These are phyloP conservation scores for Flaveria sonorensis DNA, from an alignment of 129 eudicot genomes.

Conservation along the genomic window DNA sequence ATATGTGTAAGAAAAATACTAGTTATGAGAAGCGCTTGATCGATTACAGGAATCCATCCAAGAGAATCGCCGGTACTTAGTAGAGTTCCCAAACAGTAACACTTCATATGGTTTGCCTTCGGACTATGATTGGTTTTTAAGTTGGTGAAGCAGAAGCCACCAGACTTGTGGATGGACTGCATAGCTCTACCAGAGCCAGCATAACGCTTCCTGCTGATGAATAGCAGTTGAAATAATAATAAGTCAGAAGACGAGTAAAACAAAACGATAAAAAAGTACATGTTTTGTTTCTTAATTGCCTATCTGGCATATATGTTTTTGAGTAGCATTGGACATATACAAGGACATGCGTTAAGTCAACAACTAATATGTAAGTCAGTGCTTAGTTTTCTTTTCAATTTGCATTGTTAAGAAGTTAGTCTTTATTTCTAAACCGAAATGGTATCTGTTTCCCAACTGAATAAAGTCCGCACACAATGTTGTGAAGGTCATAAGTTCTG, in stretches of 20 bases:
- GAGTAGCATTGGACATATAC: neutral
- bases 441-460: neutral
- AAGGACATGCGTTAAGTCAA: neutral
- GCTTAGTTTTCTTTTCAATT: neutral
- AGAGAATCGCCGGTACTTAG: conserved; percentile 44
- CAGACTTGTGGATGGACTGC: conserved; percentile 40
- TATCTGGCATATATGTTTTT: conserved; percentile 2
- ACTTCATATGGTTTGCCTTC: conserved; percentile 37
- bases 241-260: conserved; percentile 15
- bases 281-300: conserved; percentile 11
- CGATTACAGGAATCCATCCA: conserved; percentile 74
- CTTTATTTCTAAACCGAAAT: too few relatives aligned
- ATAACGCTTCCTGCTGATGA: conserved; percentile 41
- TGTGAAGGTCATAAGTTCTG: neutral
- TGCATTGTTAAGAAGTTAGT: neutral
- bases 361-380: neutral
- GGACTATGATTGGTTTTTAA: conserved; percentile 24
- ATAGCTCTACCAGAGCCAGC: conserved; percentile 39
- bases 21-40: conserved; percentile 73
- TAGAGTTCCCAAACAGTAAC: conserved; percentile 59
- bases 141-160: conserved; percentile 34
- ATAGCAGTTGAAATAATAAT: neutral
- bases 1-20: conserved; percentile 78
- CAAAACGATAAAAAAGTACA: conserved; percentile 2
- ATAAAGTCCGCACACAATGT: neutral